Conservation (phyloP, 345 rosid genomes). For the Eucalyptus brandiana region DNA sequence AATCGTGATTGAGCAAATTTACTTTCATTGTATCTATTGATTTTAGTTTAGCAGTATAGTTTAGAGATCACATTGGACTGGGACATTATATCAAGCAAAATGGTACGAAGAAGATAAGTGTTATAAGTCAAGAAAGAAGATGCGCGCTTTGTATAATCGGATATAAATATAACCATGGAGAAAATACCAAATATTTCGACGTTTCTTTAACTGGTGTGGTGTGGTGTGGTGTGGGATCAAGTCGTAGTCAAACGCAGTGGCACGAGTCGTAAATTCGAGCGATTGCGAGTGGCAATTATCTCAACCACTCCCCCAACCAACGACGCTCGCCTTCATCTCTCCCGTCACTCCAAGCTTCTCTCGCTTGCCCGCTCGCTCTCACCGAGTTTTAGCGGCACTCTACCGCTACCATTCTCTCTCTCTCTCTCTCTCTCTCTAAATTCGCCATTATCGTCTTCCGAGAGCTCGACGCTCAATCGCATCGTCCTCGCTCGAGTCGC, state of each 20-base stretch:
- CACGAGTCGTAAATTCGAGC: constrained; percentile 15
- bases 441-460: background rate
- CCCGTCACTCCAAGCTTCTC: constrained; percentile 8
- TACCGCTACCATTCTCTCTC: constrained; percentile 4
- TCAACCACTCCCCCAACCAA: constrained; percentile 8
- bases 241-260: constrained; percentile 8
- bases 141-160: background rate
- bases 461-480: background rate
- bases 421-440: background rate
- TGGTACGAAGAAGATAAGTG: background rate
- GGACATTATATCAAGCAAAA: background rate
- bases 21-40: background rate
- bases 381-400: constrained; percentile 20
- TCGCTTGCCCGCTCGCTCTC: background rate
- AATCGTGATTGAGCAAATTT: background rate
- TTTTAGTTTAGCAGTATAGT: background rate
- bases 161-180: background rate
- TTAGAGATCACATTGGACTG: background rate
- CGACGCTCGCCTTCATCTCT: constrained; percentile 3
- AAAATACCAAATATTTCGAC: background rate
- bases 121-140: background rate
- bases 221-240: background rate
- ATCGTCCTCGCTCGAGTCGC: background rate
- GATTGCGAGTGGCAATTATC: constrained; percentile 4
- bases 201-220: background rate